Evolutionary conservation across 164 flowering plant species (phyloP).

Genomic region (Echeveria elegans): DNA sequence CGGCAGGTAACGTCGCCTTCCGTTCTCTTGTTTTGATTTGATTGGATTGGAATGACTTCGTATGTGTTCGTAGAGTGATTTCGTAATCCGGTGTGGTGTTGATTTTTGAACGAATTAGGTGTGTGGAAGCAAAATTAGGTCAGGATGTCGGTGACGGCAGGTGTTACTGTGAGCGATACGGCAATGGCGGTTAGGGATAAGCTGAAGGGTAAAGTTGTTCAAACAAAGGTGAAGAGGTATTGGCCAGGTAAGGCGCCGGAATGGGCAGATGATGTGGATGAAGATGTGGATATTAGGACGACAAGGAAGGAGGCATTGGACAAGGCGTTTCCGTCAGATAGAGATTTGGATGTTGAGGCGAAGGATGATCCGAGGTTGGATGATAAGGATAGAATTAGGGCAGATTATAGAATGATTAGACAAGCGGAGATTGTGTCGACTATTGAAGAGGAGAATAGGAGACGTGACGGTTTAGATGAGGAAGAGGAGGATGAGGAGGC

Average conservation of each 20-base stretch:
- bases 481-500: constrained; percentile 69
- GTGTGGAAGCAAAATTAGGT: background rate
- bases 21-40: background rate
- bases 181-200: constrained; percentile 68
- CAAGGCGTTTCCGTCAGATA: constrained; percentile 53
- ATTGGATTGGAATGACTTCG: too few relatives aligned
- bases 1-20: background rate
- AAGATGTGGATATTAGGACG: constrained; percentile 59
- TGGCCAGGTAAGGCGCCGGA: constrained; percentile 98
- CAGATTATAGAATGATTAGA: constrained; percentile 72
- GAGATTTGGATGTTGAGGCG: constrained; percentile 24
- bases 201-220: constrained; percentile 85
- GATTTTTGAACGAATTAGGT: background rate
- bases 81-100: background rate
- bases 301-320: constrained; percentile 41
- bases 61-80: background rate
- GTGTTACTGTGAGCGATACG: constrained; percentile 79
- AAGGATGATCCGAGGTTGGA: constrained; percentile 78
- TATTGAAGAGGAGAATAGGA: constrained; percentile 61
- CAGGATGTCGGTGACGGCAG: constrained; percentile 82
- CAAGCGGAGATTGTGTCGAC: constrained; percentile 90
- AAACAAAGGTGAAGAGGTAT: constrained; percentile 79
- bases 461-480: constrained; percentile 50
- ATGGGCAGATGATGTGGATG: constrained; percentile 68
- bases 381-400: constrained; percentile 67